A percentile compares a stretch with the other conserved stretches of the same genome.
These are phyloP conservation scores for Amphibolis antarctica DNA, from an alignment of 106 monocot genomes.

Conservation along the genomic window DNA sequence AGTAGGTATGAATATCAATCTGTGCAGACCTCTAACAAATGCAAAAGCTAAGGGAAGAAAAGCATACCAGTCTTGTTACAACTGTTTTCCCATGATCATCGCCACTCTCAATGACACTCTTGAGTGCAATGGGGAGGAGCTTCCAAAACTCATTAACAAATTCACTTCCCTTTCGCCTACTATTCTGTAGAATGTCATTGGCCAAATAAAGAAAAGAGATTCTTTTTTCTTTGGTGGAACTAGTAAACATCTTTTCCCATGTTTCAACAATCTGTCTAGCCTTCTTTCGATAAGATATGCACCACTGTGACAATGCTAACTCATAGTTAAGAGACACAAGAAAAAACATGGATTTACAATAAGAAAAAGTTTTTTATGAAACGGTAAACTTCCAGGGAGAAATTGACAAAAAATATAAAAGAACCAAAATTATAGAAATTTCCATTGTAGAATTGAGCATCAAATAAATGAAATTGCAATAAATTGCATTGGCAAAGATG, in stretches of 20 bases:
- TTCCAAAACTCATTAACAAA: constrained; percentile 99
- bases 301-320: constrained; percentile 84
- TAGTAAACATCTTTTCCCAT: constrained; percentile 79
- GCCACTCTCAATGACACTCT: constrained; percentile 40
- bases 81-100: constrained; percentile 71
- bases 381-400: too few species aligned
- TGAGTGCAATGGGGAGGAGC: constrained; percentile 68
- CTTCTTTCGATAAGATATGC: constrained; percentile 83
- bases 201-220: constrained; percentile 78
- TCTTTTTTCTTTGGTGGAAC: constrained; percentile 55
- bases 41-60: not conserved
- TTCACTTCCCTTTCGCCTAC: constrained; percentile 83
- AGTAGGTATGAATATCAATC: too few species aligned
- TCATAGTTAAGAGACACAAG: constrained; percentile 18
- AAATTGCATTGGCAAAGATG: too few species aligned
- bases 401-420: too few species aligned
- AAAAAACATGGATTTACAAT: not conserved
- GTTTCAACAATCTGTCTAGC: constrained; percentile 82
- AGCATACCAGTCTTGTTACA: constrained; percentile 61
- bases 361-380: too few species aligned
- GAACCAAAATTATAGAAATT: too few species aligned
- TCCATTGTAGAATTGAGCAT: too few species aligned
- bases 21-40: too few species aligned
- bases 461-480: too few species aligned
- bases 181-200: constrained; percentile 96